A percentile compares a stretch with the other conserved stretches of the same genome.
These are phyloP conservation scores for Fomitopsis serialis DNA, from an alignment of 768 basidiomycete species.

Conservation along the genomic window DNA sequence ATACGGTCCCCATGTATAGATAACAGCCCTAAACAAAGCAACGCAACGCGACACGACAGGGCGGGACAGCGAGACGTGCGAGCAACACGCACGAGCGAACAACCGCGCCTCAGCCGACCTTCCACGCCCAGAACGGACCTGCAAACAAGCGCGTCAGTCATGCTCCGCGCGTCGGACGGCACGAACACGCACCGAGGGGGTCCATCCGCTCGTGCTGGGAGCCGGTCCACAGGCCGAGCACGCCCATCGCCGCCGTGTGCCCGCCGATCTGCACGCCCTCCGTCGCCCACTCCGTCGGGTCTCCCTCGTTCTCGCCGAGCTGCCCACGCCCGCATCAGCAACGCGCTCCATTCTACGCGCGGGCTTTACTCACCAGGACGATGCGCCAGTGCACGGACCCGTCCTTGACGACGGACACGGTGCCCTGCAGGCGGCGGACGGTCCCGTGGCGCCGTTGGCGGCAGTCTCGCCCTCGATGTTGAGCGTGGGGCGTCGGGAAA, in stretches of 20 bases:
- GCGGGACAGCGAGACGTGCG: too few relatives aligned
- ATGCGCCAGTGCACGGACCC: constrained; percentile 48
- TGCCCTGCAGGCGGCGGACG: constrained; percentile 34
- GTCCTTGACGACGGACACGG: constrained; percentile 42
- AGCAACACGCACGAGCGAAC: too few relatives aligned
- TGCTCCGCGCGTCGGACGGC: neutral
- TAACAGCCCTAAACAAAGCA: neutral
- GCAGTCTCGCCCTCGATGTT: constrained; percentile 42
- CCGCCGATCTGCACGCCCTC: constrained; percentile 57
- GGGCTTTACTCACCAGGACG: constrained; percentile 22
- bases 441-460: constrained; percentile 24
- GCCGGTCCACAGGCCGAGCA: constrained; percentile 54
- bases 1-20: neutral
- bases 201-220: constrained; percentile 38
- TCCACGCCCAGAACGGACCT: constrained; percentile 3
- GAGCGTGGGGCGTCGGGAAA: constrained; percentile 40
- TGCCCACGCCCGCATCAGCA: neutral
- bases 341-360: neutral
- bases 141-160: neutral
- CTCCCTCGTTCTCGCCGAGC: constrained; percentile 7
- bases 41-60: neutral
- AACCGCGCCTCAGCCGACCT: neutral
- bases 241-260: constrained; percentile 45
- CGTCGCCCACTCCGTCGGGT: constrained; percentile 36
- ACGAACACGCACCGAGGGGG: constrained; percentile 33